A percentile compares a stretch with the other conserved stretches of the same genome.
These are phyloP conservation scores for Fusarium tricinctum DNA, from an alignment of 2,329 filamentous ascomycete species.

Conservation along the genomic window DNA sequence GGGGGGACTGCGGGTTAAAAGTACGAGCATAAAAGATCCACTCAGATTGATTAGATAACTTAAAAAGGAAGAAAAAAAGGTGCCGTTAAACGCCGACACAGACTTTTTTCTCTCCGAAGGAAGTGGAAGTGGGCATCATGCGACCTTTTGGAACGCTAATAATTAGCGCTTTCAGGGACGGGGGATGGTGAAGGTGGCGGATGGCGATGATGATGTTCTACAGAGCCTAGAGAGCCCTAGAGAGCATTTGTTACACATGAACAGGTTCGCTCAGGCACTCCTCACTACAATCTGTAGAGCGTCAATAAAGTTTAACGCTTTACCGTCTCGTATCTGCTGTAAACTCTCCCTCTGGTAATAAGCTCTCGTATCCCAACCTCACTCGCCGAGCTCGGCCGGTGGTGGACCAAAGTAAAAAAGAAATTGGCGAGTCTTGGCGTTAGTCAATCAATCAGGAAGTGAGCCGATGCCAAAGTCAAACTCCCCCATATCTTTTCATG, in stretches of 20 bases:
- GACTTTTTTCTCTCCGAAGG: slow-evolving; percentile 6
- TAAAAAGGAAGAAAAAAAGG: slow-evolving; percentile 10
- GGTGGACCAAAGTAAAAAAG: slow-evolving; percentile 1
- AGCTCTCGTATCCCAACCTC: not conserved
- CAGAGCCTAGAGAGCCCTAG: no score
- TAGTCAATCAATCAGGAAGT: slow-evolving; percentile 22
- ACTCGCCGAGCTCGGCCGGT: no score
- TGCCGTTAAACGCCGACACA: not conserved
- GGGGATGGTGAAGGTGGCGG: slow-evolving; percentile 11
- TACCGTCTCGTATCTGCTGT: no score
- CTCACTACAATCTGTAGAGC: not conserved
- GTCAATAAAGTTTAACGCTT: no score
- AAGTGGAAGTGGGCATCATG: slow-evolving; percentile 9
- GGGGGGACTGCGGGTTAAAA: slow-evolving; percentile 12
- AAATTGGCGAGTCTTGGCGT: slow-evolving; percentile 22
- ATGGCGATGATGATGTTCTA: not conserved
- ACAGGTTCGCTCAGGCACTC: not conserved
- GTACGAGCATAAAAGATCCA: not conserved
- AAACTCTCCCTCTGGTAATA: no score
- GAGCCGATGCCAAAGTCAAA: slow-evolving; percentile 4
- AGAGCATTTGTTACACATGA: not conserved
- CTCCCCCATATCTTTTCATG: not conserved
- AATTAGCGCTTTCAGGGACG: slow-evolving; percentile 13
- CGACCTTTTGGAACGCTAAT: slow-evolving; percentile 8
- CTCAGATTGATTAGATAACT: slow-evolving; percentile 43